Evolutionary conservation across 2,329 filamentous ascomycete species (phyloP).

Genomic region (Basipetospora chlamydospora): DNA sequence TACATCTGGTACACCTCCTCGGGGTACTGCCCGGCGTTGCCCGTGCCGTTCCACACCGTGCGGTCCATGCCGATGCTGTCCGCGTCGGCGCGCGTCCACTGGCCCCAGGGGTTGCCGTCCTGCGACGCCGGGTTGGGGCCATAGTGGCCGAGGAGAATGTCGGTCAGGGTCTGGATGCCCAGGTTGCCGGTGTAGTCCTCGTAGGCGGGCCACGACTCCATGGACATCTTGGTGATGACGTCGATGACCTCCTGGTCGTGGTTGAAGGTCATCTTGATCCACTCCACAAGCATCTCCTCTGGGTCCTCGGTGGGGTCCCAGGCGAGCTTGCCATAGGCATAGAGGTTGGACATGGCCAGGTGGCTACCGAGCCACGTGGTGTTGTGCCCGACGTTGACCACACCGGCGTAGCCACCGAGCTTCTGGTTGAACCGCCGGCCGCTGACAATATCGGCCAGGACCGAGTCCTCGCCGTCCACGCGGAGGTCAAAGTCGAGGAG

Average conservation of each 20-base stretch:
- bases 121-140: constrained; percentile 53
- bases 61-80: constrained; percentile 55
- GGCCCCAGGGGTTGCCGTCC: constrained; percentile 55
- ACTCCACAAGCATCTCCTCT: constrained; percentile 39
- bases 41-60: constrained; percentile 52
- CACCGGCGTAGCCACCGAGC: constrained; percentile 48
- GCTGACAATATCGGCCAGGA: constrained; percentile 44
- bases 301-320: constrained; percentile 42
- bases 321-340: constrained; percentile 51
- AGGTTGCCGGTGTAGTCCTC: constrained; percentile 59
- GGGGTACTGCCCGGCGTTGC: constrained; percentile 52
- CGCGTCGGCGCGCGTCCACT: constrained; percentile 54
- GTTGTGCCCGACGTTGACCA: constrained; percentile 53
- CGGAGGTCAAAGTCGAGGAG: constrained; percentile 54
- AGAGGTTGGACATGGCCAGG: constrained; percentile 56
- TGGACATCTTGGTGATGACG: constrained; percentile 46
- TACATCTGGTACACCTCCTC: constrained; percentile 40
- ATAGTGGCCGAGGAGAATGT: constrained; percentile 53
- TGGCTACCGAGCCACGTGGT: constrained; percentile 56
- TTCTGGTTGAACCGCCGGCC: constrained; percentile 43
- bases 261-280: constrained; percentile 54
- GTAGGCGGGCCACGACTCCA: constrained; percentile 57
- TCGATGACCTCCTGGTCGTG: constrained; percentile 37
- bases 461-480: constrained; percentile 38
- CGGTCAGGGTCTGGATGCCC: constrained; percentile 53